Conservation (phyloP, 2,329 filamentous ascomycete genomes). For the Pestalotiopsis fici region DNA sequence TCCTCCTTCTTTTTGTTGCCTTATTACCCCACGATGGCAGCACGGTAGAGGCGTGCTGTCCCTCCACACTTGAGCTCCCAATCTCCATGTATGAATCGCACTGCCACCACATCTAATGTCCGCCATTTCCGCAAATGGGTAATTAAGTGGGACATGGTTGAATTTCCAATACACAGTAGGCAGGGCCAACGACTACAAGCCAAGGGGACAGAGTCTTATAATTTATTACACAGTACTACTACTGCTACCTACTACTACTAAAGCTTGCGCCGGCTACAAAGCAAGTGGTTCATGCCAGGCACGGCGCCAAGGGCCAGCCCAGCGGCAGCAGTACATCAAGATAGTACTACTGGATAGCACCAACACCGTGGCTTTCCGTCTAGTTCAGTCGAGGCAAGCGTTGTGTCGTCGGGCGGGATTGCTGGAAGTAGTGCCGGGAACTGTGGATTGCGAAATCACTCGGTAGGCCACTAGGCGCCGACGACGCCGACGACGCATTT, state of each 20-base stretch:
- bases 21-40: neutral
- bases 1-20: neutral
- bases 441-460: neutral
- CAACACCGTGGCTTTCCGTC: neutral
- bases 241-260: no score
- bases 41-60: neutral
- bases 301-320: neutral
- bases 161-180: neutral
- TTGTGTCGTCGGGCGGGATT: neutral
- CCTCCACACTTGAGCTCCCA: neutral
- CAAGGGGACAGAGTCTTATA: neutral
- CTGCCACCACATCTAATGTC: slow-evolving; percentile 1
- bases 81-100: neutral
- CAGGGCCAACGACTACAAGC: neutral
- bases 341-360: neutral
- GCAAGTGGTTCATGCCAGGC: neutral
- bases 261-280: neutral
- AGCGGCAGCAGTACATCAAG: neutral
- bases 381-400: neutral
- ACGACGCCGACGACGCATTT: no score
- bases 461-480: neutral
- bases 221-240: neutral
- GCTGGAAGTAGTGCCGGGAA: neutral
- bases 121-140: neutral
- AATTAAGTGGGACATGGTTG: neutral